Evolutionary conservation across 495 filamentous ascomycete genomes (phyloP).

Genomic region (Penicillium canariense): DNA sequence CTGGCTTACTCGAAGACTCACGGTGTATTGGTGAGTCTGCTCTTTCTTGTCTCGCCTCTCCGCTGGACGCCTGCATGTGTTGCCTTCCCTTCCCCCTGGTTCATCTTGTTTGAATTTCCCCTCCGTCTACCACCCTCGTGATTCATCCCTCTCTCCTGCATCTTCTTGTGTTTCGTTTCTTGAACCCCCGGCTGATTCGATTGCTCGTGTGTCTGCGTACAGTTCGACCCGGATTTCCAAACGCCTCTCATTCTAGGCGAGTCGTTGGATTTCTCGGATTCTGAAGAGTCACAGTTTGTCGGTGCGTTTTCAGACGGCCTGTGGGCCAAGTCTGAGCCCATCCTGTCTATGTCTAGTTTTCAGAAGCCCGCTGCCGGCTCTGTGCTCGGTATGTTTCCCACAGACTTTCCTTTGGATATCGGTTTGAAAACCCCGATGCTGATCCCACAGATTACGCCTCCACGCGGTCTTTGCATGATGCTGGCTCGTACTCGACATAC

Average conservation of each 20-base stretch:
- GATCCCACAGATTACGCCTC: conserved; percentile 41
- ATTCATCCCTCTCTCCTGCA: neutral
- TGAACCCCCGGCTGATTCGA: conserved; percentile 22
- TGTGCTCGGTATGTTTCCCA: conserved; percentile 39
- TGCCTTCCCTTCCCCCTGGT: conserved; percentile 12
- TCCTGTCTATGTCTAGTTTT: conserved; percentile 55
- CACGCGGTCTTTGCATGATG: conserved; percentile 45
- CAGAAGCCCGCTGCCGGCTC: conserved; percentile 42
- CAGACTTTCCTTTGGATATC: no score
- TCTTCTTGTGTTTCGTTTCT: neutral
- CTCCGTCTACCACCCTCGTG: neutral
- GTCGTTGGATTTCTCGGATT: conserved; percentile 51
- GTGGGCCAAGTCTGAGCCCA: conserved; percentile 52
- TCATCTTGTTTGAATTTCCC: conserved; percentile 23
- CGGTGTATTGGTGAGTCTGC: conserved; percentile 51
- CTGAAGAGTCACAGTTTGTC: conserved; percentile 47
- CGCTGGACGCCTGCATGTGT: conserved; percentile 27
- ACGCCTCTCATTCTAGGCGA: conserved; percentile 55
- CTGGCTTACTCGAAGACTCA: conserved; percentile 54
- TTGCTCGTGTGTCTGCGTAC: neutral
- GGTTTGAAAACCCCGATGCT: neutral
- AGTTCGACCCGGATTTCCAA: conserved; percentile 50
- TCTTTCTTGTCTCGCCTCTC: conserved; percentile 19
- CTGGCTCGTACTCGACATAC: conserved; percentile 43
- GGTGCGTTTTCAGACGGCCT: conserved; percentile 50